Evolutionary conservation across 331 rosid genomes (phyloP).

Genomic region (Arachis monticola): DNA sequence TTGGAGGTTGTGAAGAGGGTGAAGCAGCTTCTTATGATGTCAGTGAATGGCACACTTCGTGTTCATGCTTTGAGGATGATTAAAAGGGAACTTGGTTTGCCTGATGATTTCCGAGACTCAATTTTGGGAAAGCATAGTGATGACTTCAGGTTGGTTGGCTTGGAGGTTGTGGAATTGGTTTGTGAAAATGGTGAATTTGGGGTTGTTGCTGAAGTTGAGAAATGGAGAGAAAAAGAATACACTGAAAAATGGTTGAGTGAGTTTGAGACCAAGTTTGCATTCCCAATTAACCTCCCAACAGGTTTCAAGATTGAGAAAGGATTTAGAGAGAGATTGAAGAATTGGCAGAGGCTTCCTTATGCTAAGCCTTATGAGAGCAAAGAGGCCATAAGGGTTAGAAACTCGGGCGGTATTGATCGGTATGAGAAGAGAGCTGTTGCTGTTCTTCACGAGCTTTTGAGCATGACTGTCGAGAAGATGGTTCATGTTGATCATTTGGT

Average conservation of each 20-base stretch:
- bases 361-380: constrained; percentile 71
- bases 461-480: constrained; percentile 87
- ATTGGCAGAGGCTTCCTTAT: constrained; percentile 86
- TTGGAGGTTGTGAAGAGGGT: constrained; percentile 61
- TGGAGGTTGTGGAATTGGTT: constrained; percentile 71
- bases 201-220: constrained; percentile 57
- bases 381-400: constrained; percentile 44
- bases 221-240: constrained; percentile 76
- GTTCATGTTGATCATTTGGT: constrained; percentile 74
- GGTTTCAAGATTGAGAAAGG: constrained; percentile 68
- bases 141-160: constrained; percentile 57
- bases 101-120: constrained; percentile 73
- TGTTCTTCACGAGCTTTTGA: constrained; percentile 80
- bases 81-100: constrained; percentile 76
- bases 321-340: constrained; percentile 68
- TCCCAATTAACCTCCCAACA: constrained; percentile 72
- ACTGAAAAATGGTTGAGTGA: constrained; percentile 86
- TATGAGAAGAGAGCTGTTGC: constrained; percentile 79
- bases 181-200: constrained; percentile 49
- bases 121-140: constrained; percentile 53
- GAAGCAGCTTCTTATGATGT: constrained; percentile 74
- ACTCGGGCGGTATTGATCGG: constrained; percentile 63
- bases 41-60: constrained; percentile 54
- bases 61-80: constrained; percentile 76
- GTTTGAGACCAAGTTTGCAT: constrained; percentile 71